Evolutionary conservation across 768 basidiomycete species (phyloP), one percentile per base, ranked within the genome.

Genomic region (Psilocybe sp.): DNA sequence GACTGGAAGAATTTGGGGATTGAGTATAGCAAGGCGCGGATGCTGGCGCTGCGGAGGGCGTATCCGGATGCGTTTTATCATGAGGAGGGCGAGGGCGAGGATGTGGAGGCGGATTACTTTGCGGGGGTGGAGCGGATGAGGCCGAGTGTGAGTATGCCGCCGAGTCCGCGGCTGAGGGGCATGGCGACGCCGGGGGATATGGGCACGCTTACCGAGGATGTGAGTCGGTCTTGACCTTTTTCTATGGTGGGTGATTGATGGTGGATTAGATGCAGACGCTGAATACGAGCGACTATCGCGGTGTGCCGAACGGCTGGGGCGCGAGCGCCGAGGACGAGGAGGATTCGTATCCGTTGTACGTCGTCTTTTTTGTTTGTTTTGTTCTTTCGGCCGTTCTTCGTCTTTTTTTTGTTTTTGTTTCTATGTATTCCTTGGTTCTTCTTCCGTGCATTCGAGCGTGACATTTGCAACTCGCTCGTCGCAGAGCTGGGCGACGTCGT

Each of bases 1-100:
- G 97, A 99, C 67, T 98, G 97, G 97, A 99, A 99, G 75, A 92
- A 92, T 63, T 74, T 99, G 28, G 97, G 97, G 2, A 81, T 98
- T 54, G 97, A 99, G 69, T 99, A 99, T 69, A 85, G 87, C 67
- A 99, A 98, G 75, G 89, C 92, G 19, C 75, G 97, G 37, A 94
- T 96, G 69, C 73, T 98, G 45, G 92, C 92, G 14, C 75, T 99
- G 51, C 75, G 96, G 57, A 77, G 96, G 32, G 97, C 96, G 13
- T 98, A 99, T 65, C 97, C 97, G 1, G 94, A 98, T 57, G 85
- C 89, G 47, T 98, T 97, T 74, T 79, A 85, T 58, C 83, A 82
- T 37, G 67, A 64, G 6, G 78, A 72, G 18, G 81, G 75, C 1
- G 78, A 76, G 47, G 78, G 73, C 40, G 64, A 61, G 20, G 78